Evolutionary conservation across 176 grass and related monocot genomes (phyloP).

Genomic region (Sorghum bicolor): Sorghum_bicolor_NCBIv3 NC_012872.2:56590501-56591000

Average conservation of each 20-base stretch:
- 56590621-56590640: conserved; percentile 49
- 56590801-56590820: conserved; percentile 60
- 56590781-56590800: conserved; percentile 24
- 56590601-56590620: conserved; percentile 23
- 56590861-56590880: background rate
- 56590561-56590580: conserved; percentile 68
- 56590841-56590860: conserved; percentile 45
- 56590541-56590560: conserved; percentile 59
- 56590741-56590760: background rate
- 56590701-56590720: conserved; percentile 34
- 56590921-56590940: conserved; percentile 71
- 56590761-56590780: background rate
- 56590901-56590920: conserved; percentile 66
- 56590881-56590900: conserved; percentile 48
- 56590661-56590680: conserved; percentile 72
- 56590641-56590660: conserved; percentile 81
- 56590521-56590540: conserved; percentile 50
- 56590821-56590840: conserved; percentile 50
- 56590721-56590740: background rate
- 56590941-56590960: conserved; percentile 70
- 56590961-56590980: conserved; percentile 65
- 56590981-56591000: conserved; percentile 66
- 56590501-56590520: conserved; percentile 52
- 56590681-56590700: conserved; percentile 71
- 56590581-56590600: conserved; percentile 27